These are phyloP conservation scores for Cytospora schulzeri DNA, from an alignment of 2,329 filamentous ascomycete species.

Conservation along the genomic window DNA sequence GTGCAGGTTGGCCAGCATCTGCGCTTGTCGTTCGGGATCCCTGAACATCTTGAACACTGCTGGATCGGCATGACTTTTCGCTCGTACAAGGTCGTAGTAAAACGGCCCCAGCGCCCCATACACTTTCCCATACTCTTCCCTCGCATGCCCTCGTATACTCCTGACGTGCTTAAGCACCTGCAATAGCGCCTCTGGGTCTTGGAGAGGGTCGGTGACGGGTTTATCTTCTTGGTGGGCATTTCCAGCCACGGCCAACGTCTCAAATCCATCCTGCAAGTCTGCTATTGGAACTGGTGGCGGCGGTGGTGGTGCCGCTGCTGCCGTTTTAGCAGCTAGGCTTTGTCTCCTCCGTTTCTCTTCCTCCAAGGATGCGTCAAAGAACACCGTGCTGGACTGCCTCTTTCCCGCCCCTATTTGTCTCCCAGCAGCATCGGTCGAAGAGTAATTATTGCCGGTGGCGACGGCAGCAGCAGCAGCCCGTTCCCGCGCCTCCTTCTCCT, in stretches of 20 bases:
- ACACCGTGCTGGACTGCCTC: conserved; percentile 50
- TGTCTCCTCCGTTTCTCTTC: conserved; percentile 56
- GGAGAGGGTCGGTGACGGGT: conserved; percentile 45
- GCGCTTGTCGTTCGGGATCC: conserved; percentile 87
- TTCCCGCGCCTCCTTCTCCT: conserved; percentile 51
- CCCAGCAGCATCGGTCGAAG: conserved; percentile 3
- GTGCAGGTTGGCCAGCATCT: conserved; percentile 80
- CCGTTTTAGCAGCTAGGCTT: conserved; percentile 23
- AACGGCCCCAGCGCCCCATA: conserved; percentile 88
- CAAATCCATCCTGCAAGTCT: conserved; percentile 68
- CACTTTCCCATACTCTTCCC: conserved; percentile 87
- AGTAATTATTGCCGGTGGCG: conserved; percentile 29
- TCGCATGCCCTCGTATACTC: conserved; percentile 81
- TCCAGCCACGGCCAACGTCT: conserved; percentile 65
- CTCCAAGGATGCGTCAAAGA: conserved; percentile 75
- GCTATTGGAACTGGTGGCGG: conserved; percentile 33
- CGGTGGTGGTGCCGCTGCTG: conserved; percentile 39
- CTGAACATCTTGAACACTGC: conserved; percentile 84
- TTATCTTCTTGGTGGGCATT: conserved; percentile 28
- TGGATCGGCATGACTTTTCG: conserved; percentile 75
- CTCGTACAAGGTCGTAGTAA: conserved; percentile 78
- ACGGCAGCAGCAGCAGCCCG: conserved; percentile 33
- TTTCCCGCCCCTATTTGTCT: conserved; percentile 14
- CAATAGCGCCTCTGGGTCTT: conserved; percentile 67
- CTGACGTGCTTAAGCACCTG: conserved; percentile 69